phyloP scores from a whole-genome alignment of 2,329 filamentous ascomycete genomes.

The Ophiostoma angusticollis region DNA sequence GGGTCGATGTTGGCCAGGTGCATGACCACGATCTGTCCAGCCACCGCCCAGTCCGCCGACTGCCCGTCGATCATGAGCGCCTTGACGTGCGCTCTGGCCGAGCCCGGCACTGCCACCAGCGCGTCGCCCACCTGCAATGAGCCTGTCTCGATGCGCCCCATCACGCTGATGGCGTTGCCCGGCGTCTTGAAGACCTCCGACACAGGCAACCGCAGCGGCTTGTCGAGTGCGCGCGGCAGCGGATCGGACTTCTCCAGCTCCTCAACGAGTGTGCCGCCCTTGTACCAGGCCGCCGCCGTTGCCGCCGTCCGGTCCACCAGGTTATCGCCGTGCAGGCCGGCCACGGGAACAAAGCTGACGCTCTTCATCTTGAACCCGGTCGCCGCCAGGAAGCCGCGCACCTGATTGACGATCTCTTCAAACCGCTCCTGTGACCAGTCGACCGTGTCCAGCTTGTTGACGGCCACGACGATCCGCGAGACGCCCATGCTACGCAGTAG shows the following conservation, averaged over 20 bases:
- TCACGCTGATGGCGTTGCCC: conserved; percentile 71
- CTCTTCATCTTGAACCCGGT: conserved; percentile 75
- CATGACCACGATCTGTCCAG: conserved; percentile 78
- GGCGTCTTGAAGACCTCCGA: conserved; percentile 75
- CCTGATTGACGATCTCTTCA: conserved; percentile 71
- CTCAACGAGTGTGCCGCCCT: conserved; percentile 63
- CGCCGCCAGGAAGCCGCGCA: conserved; percentile 67
- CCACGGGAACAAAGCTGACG: conserved; percentile 78
- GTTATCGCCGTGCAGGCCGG: conserved; percentile 80
- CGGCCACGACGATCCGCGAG: conserved; percentile 71
- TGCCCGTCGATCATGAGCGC: conserved; percentile 57
- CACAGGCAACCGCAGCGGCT: conserved; percentile 75
- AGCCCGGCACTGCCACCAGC: conserved; percentile 66
- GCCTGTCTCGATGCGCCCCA: conserved; percentile 75
- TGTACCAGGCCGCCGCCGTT: conserved; percentile 61
- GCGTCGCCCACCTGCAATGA: conserved; percentile 74
- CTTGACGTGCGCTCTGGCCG: conserved; percentile 70
- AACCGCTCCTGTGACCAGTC: conserved; percentile 75
- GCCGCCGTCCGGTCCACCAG: conserved; percentile 49
- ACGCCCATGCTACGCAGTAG: conserved; percentile 85
- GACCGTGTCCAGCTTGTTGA: conserved; percentile 90
- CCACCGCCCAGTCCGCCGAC: conserved; percentile 39
- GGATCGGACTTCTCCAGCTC: conserved; percentile 77
- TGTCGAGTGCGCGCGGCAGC: conserved; percentile 55
- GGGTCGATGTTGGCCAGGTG: conserved; percentile 77